Evolutionary conservation across 257 asterid species (phyloP).

Genomic region (Thymus quinquecostatus): DNA sequence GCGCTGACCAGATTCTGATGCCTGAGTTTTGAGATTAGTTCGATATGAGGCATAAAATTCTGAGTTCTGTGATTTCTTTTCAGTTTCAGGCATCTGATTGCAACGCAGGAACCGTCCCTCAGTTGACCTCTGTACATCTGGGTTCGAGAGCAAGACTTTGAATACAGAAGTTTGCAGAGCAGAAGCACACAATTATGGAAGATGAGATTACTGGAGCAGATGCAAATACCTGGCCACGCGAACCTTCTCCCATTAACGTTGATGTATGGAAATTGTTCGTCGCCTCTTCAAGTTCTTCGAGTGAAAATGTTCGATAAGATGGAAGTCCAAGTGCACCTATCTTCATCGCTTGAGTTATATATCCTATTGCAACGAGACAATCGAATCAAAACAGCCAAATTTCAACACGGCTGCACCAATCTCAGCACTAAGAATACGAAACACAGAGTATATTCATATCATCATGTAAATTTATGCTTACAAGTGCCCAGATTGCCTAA

Average conservation of each 20-base stretch:
- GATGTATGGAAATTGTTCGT: constrained; percentile 71
- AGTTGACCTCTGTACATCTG: constrained; percentile 83
- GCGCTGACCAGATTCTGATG: constrained; percentile 81
- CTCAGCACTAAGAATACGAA: too few relatives aligned
- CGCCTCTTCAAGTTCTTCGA: constrained; percentile 82
- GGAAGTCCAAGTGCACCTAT: constrained; percentile 76
- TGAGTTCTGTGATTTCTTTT: constrained; percentile 60
- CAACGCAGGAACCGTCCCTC: constrained; percentile 67
- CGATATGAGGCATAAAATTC: constrained; percentile 74
- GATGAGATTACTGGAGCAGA: not conserved
- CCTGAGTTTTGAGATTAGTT: constrained; percentile 76
- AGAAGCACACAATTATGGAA: not conserved
- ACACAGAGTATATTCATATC: too few relatives aligned
- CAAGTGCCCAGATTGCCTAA: not conserved
- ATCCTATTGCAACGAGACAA: constrained; percentile 45
- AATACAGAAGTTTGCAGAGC: not conserved
- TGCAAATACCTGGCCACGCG: constrained; percentile 67
- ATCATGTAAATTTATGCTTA: too few relatives aligned
- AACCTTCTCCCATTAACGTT: constrained; percentile 62
- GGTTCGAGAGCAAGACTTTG: constrained; percentile 17
- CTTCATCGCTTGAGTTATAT: constrained; percentile 79
- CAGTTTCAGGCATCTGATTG: constrained; percentile 70
- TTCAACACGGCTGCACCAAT: not conserved
- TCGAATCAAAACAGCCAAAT: constrained; percentile 9
- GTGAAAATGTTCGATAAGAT: constrained; percentile 64